A percentile compares a stretch with the other conserved stretches of the same genome.
Conservation (phyloP, 2,329 filamentous ascomycete species). For the Penicillium paneum region DNA sequence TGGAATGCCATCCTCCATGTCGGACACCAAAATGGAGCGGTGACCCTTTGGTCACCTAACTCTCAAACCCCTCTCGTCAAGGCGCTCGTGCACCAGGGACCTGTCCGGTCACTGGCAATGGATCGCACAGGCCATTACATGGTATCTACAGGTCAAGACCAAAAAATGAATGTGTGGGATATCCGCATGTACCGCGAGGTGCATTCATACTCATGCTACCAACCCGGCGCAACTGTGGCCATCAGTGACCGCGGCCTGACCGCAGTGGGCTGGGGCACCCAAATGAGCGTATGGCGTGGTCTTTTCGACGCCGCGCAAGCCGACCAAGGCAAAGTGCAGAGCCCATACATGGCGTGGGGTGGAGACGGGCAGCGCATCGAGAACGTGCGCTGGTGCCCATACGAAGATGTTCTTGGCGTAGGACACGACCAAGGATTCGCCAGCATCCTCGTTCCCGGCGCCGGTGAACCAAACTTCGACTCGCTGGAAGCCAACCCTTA, state of each 20-base stretch:
- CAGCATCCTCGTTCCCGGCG: constrained; percentile 84
- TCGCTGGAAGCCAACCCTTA: constrained; percentile 91
- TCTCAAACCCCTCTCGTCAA: constrained; percentile 83
- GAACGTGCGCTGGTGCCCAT: constrained; percentile 86
- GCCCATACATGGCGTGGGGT: constrained; percentile 91
- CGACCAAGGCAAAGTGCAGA: constrained; percentile 75
- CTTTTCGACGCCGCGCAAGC: constrained; percentile 71
- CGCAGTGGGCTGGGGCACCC: constrained; percentile 87
- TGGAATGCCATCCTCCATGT: constrained; percentile 89
- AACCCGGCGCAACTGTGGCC: constrained; percentile 76
- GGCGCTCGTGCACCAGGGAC: constrained; percentile 82
- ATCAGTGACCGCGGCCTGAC: constrained; percentile 88
- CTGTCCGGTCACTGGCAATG: constrained; percentile 78
- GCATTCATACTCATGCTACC: constrained; percentile 78
- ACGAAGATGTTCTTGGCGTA: constrained; percentile 86
- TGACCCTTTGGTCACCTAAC: constrained; percentile 95
- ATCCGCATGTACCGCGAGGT: constrained; percentile 92
- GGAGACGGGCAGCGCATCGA: constrained; percentile 79
- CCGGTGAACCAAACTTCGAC: constrained; percentile 97
- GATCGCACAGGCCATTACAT: constrained; percentile 92
- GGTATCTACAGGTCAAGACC: constrained; percentile 87
- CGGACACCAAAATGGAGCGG: constrained; percentile 91
- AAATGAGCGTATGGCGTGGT: constrained; percentile 85
- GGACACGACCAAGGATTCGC: constrained; percentile 83
- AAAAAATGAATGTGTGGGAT: constrained; percentile 93